A percentile compares a stretch with the other conserved stretches of the same genome.
phyloP scores from a whole-genome alignment of 2,329 filamentous ascomycete genomes.

The Dryadomyces quercivorus region DNA sequence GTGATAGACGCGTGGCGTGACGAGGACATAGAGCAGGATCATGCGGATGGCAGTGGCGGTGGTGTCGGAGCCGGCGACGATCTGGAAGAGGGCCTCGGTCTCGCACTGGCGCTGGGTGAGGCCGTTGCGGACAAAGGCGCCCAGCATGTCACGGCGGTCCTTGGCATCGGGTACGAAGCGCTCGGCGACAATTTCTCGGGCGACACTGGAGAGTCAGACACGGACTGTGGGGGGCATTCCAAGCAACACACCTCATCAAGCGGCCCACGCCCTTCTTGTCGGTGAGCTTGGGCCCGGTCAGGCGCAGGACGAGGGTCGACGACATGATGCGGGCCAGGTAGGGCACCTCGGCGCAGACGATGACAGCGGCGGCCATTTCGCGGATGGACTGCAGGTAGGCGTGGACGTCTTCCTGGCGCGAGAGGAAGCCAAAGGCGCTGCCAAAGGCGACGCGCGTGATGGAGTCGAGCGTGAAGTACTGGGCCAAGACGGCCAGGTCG shows the following conservation, averaged over 20 bases:
- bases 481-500: constrained; percentile 30
- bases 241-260: constrained; percentile 11
- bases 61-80: constrained; percentile 20
- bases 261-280: constrained; percentile 16
- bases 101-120: constrained; percentile 25
- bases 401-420: constrained; percentile 28
- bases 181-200: constrained; percentile 21
- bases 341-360: constrained; percentile 26
- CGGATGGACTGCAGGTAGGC: constrained; percentile 28
- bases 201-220: constrained; percentile 20
- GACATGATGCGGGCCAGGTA: constrained; percentile 15
- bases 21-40: constrained; percentile 16
- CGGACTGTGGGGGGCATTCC: background rate
- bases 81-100: constrained; percentile 30
- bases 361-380: constrained; percentile 25
- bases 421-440: constrained; percentile 29
- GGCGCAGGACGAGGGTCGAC: constrained; percentile 18
- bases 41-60: constrained; percentile 18
- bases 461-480: constrained; percentile 38
- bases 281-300: constrained; percentile 19
- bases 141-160: constrained; percentile 23
- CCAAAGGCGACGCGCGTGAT: constrained; percentile 36
- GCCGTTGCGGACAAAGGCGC: constrained; percentile 27
- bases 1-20: constrained; percentile 14
- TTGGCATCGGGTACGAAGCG: constrained; percentile 18